Base-by-base conservation (phyloP, 441 rosid genomes). In the Erodium moschatum region DNA sequence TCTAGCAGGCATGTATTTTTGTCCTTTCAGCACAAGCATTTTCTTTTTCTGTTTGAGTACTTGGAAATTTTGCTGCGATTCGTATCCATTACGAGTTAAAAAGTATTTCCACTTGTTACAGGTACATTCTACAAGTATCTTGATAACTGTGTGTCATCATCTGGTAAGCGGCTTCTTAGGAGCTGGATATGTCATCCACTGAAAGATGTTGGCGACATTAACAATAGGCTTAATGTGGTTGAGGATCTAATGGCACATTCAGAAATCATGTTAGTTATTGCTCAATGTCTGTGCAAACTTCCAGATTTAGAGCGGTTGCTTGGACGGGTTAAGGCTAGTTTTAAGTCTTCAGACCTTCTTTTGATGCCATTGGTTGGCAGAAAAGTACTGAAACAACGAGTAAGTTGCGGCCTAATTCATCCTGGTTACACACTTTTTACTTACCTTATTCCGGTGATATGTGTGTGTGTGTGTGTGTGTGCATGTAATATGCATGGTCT, bases 141-240 rank as follows among this genome's bases (percentile, higher is more conserved):
- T 71, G 86, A 94, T 75, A 88, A 80, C 78, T 94, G 97, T 74
- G 66, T 88, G 64, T 91, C 92, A 56, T 81, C 89, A 74, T 85
- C 92, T 73, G 97, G 97, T 27, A 91, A 85, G 74, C 85, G 97
- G 71, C 91, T 87, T 72, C 84, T 94, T 65, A 84, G 98, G 78
- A 83, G 76, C 73, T 94, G 98, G 97, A 88, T 94, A 72, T 94
- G 97, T 80, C 97, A 89, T 79, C 97, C 98, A 31, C 87, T 91
- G 58, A 89, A 89, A 81, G 85, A 83, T 85, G 85, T 78, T 71
- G 89, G 69, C 40, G 76, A 77, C 83, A 94, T 94, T 75, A 89
- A 89, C 69, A 78, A 83, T 68, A 82, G 97, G 81, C 96, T 94
- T 27, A 76, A 94, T 76, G 88, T 81, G 69, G 89, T 89, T 62